Conservation (phyloP, 1,284 basidiomycete species). For the Polyporus tsugae region DNA sequence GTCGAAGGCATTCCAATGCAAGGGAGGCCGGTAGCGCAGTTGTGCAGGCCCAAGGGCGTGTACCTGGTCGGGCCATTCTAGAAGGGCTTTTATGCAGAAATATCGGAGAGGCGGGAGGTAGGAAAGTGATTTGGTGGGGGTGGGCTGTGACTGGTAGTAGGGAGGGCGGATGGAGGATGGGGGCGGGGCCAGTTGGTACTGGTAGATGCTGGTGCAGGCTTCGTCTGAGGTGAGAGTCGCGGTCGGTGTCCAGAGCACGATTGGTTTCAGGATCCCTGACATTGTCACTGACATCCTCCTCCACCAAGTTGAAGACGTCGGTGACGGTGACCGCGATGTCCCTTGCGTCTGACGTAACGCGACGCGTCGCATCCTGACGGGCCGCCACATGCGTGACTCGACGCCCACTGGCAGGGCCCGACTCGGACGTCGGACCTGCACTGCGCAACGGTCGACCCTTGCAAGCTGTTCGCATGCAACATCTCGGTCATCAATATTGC, state of each 20-base stretch:
- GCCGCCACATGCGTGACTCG: not conserved
- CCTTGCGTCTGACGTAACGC: not conserved
- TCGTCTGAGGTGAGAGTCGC: conserved; percentile 43
- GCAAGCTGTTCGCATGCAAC: too few species aligned
- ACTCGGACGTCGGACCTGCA: too few species aligned
- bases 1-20: conserved; percentile 39
- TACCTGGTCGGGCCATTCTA: conserved; percentile 48
- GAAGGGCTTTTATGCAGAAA: conserved; percentile 49
- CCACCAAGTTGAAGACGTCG: not conserved
- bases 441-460: too few species aligned
- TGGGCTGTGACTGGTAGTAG: conserved; percentile 40
- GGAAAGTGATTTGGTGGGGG: conserved; percentile 16
- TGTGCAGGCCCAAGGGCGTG: conserved; percentile 41
- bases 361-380: not conserved
- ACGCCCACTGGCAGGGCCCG: too few species aligned
- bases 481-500: too few species aligned
- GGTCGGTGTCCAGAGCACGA: conserved; percentile 41
- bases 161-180: conserved; percentile 35
- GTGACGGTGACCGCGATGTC: too few species aligned
- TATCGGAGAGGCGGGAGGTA: conserved; percentile 51
- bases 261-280: conserved; percentile 27
- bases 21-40: conserved; percentile 40
- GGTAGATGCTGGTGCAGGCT: conserved; percentile 46
- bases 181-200: conserved; percentile 40
- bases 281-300: not conserved